Base-by-base conservation (phyloP, 2,329 filamentous ascomycete genomes). In the Aspergillus quadricinctus region DNA sequence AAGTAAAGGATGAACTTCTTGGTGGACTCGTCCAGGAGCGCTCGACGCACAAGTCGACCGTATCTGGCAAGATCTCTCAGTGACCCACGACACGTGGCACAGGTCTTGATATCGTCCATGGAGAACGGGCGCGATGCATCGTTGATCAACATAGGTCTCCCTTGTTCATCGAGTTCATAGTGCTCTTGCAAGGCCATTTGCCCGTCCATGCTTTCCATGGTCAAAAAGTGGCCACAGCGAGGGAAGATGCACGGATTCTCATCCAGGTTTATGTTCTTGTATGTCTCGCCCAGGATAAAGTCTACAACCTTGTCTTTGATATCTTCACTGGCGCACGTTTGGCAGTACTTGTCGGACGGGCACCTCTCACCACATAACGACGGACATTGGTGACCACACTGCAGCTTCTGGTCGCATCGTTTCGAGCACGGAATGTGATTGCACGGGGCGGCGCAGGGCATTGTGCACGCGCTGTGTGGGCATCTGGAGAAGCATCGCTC, bases 401-500 rank as follows among this genome's bases (percentile, higher is more conserved):
- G 19, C 3, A 90, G 68, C 0, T 56, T 17, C 28, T 81, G 75
- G 3, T 73, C 64, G 64, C 88, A 91, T 8, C 87, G 77, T 61
- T 78, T 69, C 1, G 80, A 81, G 66, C 87, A 91, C 1, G 88
- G 88, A 0, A 89, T 65, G 72, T 83, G 81, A 60, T 88, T 77
- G 65, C 87, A 91, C 0, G 88, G 87, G 0, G 82, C 87, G 0
- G 85, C 84, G 58, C 88, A 90, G 19, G 83, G 83, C 76, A 84
- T 77, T 0, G 69, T 69, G 52, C 79, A 82, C 1, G 52, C 28
- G 23, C 64, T 72, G 62, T 89, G 86, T 7, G 77, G 75, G 58
- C 85, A 88, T 3, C 63, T 64, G 31, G 81, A 87, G 0, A 76
- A 69, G 60, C 86, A 89, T 1, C 66, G 60, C 21, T 71, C 69